phyloP scores from a whole-genome alignment of 805 yeast genomes.

The Zygosaccharomyces bailii region DNA sequence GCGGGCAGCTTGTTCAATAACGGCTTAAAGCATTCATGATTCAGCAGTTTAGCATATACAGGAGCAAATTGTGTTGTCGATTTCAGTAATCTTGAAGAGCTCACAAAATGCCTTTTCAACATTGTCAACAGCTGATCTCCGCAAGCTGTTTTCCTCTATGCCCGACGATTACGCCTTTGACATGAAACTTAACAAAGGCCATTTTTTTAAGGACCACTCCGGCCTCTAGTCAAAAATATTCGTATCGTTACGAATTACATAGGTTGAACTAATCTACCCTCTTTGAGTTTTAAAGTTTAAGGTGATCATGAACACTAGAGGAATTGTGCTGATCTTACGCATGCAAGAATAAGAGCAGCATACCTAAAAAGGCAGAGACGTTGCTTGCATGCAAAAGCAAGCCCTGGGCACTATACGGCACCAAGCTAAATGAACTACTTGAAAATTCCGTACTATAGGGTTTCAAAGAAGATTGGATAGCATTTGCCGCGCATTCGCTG shows the following conservation, averaged over 20 bases:
- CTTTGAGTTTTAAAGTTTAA: no score
- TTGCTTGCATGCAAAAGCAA: neutral
- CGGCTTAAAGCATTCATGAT: conserved; percentile 22
- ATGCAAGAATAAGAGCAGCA: neutral
- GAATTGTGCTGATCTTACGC: no score
- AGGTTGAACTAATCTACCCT: no score
- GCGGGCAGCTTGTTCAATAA: conserved; percentile 14
- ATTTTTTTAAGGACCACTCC: no score
- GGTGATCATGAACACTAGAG: no score
- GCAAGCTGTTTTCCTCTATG: no score
- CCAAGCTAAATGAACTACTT: conserved; percentile 4
- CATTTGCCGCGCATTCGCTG: conserved; percentile 3
- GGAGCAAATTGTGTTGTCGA: conserved; percentile 1
- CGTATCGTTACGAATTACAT: no score
- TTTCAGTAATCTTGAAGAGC: conserved; percentile 3
- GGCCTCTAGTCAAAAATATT: no score
- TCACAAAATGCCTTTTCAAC: conserved; percentile 15
- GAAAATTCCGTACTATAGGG: neutral
- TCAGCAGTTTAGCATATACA: conserved; percentile 11
- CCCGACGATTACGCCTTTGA: no score
- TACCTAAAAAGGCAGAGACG: neutral
- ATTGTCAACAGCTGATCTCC: conserved; percentile 5
- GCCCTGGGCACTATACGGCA: conserved; percentile 7
- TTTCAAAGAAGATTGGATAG: conserved; percentile 3
- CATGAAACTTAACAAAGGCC: no score